These are phyloP conservation scores for Phytopythium oedochilum DNA, from an alignment of 352 stramenopile species.

Conservation along the genomic window DNA sequence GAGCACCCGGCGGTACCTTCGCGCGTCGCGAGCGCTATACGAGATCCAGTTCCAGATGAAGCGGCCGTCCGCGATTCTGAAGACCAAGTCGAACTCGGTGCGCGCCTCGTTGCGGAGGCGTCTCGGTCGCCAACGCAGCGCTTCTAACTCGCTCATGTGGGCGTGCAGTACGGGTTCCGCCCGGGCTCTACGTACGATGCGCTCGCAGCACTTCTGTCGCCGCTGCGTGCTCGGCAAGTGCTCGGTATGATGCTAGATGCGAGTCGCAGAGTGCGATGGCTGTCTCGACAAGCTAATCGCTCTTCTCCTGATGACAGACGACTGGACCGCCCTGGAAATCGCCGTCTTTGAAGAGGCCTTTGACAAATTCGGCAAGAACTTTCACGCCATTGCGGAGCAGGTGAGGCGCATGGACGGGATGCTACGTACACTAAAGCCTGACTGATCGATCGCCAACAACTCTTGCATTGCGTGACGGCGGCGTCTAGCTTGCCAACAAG, in stretches of 20 bases:
- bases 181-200: conserved; percentile 62
- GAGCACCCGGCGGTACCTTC: conserved; percentile 51
- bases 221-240: conserved; percentile 57
- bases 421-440: too few relatives aligned
- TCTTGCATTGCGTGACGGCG: too few relatives aligned
- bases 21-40: conserved; percentile 56
- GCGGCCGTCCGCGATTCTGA: conserved; percentile 59
- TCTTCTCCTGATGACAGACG: conserved; percentile 29
- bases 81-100: conserved; percentile 65
- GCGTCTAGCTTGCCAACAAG: conserved; percentile 53
- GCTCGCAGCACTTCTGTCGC: conserved; percentile 56
- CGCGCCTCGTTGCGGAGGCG: conserved; percentile 1
- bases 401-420: too few relatives aligned
- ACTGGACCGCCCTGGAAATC: conserved; percentile 73
- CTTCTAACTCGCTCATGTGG: conserved; percentile 3
- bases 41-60: conserved; percentile 76
- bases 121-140: too few relatives aligned
- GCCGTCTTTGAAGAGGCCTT: conserved; percentile 76
- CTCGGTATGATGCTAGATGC: conserved; percentile 33
- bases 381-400: conserved; percentile 67
- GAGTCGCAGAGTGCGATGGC: background rate
- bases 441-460: too few relatives aligned
- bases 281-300: too few relatives aligned
- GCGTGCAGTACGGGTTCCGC: conserved; percentile 62
- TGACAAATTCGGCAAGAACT: conserved; percentile 71